These are phyloP conservation scores for Flaveria trinervia DNA, from an alignment of 129 eudicot species.

Conservation along the genomic window DNA sequence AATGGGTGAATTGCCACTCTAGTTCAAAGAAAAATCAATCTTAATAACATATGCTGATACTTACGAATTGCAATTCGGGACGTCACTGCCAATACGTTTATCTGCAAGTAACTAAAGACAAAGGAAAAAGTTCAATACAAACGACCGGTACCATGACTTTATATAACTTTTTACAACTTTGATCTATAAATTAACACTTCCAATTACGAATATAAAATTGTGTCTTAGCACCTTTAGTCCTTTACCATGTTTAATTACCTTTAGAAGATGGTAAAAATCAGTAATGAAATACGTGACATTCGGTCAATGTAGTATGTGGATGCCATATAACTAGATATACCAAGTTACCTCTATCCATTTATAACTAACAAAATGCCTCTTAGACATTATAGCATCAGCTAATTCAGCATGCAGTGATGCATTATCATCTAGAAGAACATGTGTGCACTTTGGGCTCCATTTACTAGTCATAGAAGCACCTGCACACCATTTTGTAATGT, in stretches of 20 bases:
- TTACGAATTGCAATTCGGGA: conserved; percentile 71
- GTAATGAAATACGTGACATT: not conserved
- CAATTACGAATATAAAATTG: not conserved
- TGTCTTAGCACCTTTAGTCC: not conserved
- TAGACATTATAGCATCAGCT: conserved; percentile 69
- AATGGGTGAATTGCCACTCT: conserved; percentile 3
- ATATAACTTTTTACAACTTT: not conserved
- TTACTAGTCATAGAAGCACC: conserved; percentile 62
- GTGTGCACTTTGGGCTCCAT: conserved; percentile 78
- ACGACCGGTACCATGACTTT: not conserved
- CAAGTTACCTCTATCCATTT: conserved; percentile 80
- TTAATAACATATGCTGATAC: conserved; percentile 32
- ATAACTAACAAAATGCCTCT: conserved; percentile 46
- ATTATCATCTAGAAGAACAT: conserved; percentile 71
- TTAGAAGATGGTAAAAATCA: not conserved
- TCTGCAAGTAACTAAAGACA: conserved; percentile 64
- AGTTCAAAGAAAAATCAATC: not conserved
- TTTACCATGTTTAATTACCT: not conserved
- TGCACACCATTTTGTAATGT: conserved; percentile 28
- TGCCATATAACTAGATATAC: conserved; percentile 13
- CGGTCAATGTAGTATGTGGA: conserved; percentile 20
- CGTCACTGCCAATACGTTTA: conserved; percentile 57
- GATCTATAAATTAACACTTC: not conserved
- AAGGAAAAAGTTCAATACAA: conserved; percentile 22
- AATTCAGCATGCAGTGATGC: conserved; percentile 48